phyloP scores from a whole-genome alignment of 805 yeast genomes.

The Candida coquimbonensis region DNA sequence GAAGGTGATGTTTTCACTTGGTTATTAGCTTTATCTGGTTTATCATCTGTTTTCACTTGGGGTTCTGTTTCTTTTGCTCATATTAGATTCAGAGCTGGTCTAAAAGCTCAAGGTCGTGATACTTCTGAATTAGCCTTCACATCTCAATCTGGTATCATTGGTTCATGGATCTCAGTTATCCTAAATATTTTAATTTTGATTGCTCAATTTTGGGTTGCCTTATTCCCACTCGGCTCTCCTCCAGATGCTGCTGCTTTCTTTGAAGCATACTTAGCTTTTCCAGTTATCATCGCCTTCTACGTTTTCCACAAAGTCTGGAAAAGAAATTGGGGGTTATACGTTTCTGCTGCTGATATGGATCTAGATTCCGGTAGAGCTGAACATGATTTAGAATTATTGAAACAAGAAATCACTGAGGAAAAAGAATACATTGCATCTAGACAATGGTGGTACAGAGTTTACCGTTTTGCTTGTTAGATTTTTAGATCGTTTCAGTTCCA shows the following conservation, averaged over 20 bases:
- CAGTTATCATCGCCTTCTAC: constrained; percentile 32
- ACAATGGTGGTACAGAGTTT: constrained; percentile 40
- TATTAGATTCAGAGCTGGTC: constrained; percentile 56
- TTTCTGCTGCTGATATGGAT: constrained; percentile 45
- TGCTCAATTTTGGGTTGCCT: constrained; percentile 79
- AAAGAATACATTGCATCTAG: constrained; percentile 39
- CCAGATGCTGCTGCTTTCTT: constrained; percentile 28
- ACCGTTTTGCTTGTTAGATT: constrained; percentile 41
- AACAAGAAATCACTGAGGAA: constrained; percentile 55
- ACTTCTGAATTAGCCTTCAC: constrained; percentile 60
- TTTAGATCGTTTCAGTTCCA: too few species aligned
- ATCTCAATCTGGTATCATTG: constrained; percentile 64
- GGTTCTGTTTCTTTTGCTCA: constrained; percentile 64
- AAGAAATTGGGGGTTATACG: constrained; percentile 32
- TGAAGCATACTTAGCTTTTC: constrained; percentile 33
- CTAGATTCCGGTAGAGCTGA: constrained; percentile 60
- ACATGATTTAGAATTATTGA: constrained; percentile 47
- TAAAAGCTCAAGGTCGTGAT: constrained; percentile 54
- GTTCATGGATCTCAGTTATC: constrained; percentile 55
- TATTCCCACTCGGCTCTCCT: constrained; percentile 24
- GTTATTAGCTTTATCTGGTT: constrained; percentile 72
- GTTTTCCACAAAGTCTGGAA: constrained; percentile 36
- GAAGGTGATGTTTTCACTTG: constrained; percentile 59
- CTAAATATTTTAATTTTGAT: constrained; percentile 56
- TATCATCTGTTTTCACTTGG: constrained; percentile 78